Evolutionary conservation across 139 green algal genomes (phyloP).

Genomic region (Parachlorella kessleri): DNA sequence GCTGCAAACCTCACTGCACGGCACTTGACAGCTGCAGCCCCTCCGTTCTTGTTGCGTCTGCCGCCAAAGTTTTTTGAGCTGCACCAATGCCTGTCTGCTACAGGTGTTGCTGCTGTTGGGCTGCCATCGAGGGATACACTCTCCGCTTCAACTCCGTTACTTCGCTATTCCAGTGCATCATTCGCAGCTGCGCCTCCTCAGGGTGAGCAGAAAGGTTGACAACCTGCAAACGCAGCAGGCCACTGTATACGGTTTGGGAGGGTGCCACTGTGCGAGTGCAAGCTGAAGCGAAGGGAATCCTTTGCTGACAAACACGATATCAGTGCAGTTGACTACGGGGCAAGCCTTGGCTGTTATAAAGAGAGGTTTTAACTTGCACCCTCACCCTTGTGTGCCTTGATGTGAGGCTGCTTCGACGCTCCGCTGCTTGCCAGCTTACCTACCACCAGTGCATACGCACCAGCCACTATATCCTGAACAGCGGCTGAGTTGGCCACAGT

Average conservation of each 20-base stretch:
- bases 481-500: not conserved
- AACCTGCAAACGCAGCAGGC: constrained; percentile 4
- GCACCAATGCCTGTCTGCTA: not conserved
- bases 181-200: not conserved
- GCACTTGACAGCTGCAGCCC: too few relatives aligned
- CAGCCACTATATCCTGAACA: not conserved
- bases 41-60: too few relatives aligned
- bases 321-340: too few relatives aligned
- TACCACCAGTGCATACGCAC: constrained; percentile 12
- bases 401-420: too few relatives aligned
- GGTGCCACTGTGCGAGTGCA: too few relatives aligned
- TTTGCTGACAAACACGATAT: too few relatives aligned
- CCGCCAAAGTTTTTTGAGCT: not conserved
- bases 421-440: constrained; percentile 18
- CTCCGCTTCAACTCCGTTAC: constrained; percentile 24
- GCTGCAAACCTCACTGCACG: too few relatives aligned
- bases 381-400: constrained; percentile 28
- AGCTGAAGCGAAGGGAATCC: too few relatives aligned
- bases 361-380: not conserved
- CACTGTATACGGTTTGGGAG: too few relatives aligned
- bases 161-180: constrained; percentile 31
- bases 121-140: not conserved
- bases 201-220: constrained; percentile 12
- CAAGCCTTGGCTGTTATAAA: too few relatives aligned
- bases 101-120: too few relatives aligned